Base-by-base conservation (phyloP, 179 eudicot genomes). In the Silene vulgaris region DNA sequence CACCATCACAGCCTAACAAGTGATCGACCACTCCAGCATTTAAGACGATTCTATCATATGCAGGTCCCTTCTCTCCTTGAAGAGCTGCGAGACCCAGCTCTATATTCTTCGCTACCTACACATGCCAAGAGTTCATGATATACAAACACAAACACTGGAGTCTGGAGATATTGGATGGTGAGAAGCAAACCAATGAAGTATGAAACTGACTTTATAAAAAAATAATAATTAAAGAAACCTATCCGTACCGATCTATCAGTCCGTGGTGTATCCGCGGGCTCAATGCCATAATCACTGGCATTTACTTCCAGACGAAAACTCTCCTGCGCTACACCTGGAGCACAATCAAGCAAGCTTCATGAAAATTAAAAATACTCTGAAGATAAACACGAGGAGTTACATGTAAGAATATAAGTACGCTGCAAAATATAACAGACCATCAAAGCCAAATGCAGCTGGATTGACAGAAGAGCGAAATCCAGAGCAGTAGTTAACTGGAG, bases 401-500 rank as follows among this genome's bases (percentile, higher is more conserved):
- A 52, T 35, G 32, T 30, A 61, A 60, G 23, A 23, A 63, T 4
- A 14, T n/a, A 50, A 16, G 32, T 29, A 52, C 74, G 67, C 74
- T 17, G 79, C 21, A 37, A 56, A 14, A 9, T 9, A 64, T 61
- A 50, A 57, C 57, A 17, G 28, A 95, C 99, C 99, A 82, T 95
- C 96, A 63, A 77, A 78, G 74, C 85, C 91, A 75, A 64, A 74
- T 57, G 88, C 80, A 86, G 90, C 80, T 19, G 83, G 73, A 80
- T 79, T 78, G 60, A 85, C 70, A 72, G 88, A 77, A 32, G 99
- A 87, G 56, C 97, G 97, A 79, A 95, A 95, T 70, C 99, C 99
- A 32, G 99, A 93, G 75, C 99, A 95, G 78, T 95, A 95, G 81
- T 95, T 95, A 74, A 95, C 97, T 32, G 99, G 97, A 37, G 92